These are phyloP conservation scores for Phlebopus sp. DNA, from an alignment of 1,284 basidiomycete genomes.

Conservation along the genomic window DNA sequence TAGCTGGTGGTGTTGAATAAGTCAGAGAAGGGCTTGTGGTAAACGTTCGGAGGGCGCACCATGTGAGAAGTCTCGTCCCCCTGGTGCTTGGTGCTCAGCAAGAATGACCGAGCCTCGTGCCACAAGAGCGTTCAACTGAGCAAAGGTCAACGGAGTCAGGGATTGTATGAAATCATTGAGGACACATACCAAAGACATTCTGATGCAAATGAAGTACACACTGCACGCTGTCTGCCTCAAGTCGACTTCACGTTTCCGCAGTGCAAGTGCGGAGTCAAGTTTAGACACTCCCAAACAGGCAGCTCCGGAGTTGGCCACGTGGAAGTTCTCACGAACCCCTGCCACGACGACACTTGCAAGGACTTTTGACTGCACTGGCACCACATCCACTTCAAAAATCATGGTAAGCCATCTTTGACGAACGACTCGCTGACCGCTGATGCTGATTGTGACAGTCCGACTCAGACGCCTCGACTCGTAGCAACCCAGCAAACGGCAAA, in stretches of 20 bases:
- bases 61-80: constrained; percentile 81
- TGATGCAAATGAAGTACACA: constrained; percentile 1
- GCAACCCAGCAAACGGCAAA: constrained; percentile 38
- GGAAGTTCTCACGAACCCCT: constrained; percentile 23
- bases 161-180: neutral
- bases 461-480: constrained; percentile 54
- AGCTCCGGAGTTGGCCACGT: constrained; percentile 14
- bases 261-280: neutral
- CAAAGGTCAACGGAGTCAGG: neutral
- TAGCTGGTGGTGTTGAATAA: constrained; percentile 48
- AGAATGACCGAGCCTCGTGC: constrained; percentile 79
- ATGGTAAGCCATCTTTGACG: constrained; percentile 23
- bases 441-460: constrained; percentile 48
- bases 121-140: constrained; percentile 82
- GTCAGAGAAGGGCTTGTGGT: constrained; percentile 2
- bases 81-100: constrained; percentile 73
- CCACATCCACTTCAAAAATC: constrained; percentile 6
- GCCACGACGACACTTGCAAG: constrained; percentile 22
- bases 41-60: constrained; percentile 40
- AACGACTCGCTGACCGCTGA: neutral
- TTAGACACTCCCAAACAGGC: constrained; percentile 10
- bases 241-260: no score
- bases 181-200: constrained; percentile 41
- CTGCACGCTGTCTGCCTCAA: neutral
- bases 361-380: neutral